Conservation (phyloP, 208 protist genomes). For the Trypanosoma cruzi region DNA sequence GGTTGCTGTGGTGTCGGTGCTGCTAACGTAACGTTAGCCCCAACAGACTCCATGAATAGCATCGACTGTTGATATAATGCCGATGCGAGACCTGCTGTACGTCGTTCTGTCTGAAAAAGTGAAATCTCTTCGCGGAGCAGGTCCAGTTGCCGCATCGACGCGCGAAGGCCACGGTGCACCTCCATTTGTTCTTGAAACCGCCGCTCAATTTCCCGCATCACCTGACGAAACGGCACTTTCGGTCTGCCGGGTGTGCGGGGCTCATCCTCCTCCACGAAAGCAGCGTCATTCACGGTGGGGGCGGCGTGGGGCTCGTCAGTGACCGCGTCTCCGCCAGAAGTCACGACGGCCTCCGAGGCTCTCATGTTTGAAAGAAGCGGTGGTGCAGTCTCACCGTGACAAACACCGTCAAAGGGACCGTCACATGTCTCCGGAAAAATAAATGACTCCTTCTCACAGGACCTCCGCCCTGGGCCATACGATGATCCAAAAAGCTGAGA, state of each 20-base stretch:
- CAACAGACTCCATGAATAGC: not conserved
- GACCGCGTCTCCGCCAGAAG: too few species aligned
- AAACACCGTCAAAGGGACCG: not conserved
- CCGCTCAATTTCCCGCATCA: conserved; percentile 44
- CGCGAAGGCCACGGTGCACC: conserved; percentile 52
- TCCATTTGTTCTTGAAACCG: conserved; percentile 68
- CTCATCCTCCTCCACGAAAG: not conserved
- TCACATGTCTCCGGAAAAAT: too few species aligned
- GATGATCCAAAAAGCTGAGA: conserved; percentile 32
- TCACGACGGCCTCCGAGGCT: not conserved
- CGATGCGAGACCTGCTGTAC: conserved; percentile 32
- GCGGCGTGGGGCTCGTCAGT: too few species aligned
- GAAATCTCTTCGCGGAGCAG: conserved; percentile 31
- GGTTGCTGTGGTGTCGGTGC: not conserved
- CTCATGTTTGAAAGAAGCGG: not conserved
- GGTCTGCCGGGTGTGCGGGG: not conserved
- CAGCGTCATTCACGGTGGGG: not conserved
- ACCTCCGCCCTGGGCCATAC: not conserved
- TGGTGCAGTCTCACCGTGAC: not conserved
- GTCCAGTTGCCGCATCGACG: conserved; percentile 36
- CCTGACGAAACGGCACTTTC: conserved; percentile 39
- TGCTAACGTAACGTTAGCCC: not conserved
- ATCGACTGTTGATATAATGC: conserved; percentile 26
- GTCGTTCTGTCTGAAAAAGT: conserved; percentile 37
- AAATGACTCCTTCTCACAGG: not conserved